Evolutionary conservation across 257 asterid species (phyloP), one percentile per base, ranked within the genome.

Genomic region (Solanum paucissectum): DNA sequence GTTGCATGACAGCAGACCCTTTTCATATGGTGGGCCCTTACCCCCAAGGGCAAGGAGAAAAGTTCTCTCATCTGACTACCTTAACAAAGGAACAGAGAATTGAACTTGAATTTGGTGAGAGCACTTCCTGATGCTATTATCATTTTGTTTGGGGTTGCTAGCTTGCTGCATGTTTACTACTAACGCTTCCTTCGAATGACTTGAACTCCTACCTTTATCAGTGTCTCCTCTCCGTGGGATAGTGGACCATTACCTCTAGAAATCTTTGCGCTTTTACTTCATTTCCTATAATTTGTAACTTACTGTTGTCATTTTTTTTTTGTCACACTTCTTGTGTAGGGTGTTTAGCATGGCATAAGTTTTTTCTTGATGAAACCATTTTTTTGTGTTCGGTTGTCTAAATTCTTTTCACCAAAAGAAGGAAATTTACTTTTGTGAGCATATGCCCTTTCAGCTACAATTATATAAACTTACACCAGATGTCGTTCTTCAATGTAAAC

Each of bases 41-140:
- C 92, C 90, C n/a, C 84, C 86, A 84, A 92, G 90, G 87, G 89
- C 90, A 86, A 86, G 75, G 84, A 90, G 92, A 86, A 89, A 81
- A 83, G 86, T 89, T 71, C 49, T 85, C 62, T 84, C 92, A 62
- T 83, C 91, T 87, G 89, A 88, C 84, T 90, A 89, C 88, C 90
- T 90, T 83, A 89, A 89, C 86, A 85, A 86, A 84, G 91, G 91
- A 81, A 89, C 90, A 89, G 89, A 85, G 87, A 89, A 89, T 88
- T 86, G 93, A 85, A 46, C 73, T 84, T 88, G 91, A 86, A 89
- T 87, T 87, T 90, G 97, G 98, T 96, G 90, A 92, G 93, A 76
- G 86, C 85, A 87, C 88, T 73, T 58, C 84, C 84, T 77, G 62
- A 77, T 42, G 62, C 84, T 77, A 25, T 40, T 42, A n/a, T 42